phyloP scores from a whole-genome alignment of 306 rosid species.

The Hylodesmum podocarpum region DNA sequence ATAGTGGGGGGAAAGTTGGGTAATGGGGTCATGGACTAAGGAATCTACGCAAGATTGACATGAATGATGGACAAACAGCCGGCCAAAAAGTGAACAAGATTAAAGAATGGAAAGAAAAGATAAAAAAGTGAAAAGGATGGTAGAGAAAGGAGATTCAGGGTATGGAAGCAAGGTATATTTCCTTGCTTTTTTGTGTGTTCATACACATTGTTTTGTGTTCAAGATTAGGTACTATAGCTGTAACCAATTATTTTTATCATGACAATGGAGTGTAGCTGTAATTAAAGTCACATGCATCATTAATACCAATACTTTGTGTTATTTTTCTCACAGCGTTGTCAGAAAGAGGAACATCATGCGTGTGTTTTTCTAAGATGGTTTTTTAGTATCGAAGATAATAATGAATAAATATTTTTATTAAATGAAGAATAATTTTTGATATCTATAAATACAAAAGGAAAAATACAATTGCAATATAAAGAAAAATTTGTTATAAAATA shows the following conservation, averaged over 20 bases:
- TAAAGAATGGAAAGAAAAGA: constrained; percentile 15
- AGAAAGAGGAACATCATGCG: constrained; percentile 10
- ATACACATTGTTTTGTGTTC: constrained; percentile 36
- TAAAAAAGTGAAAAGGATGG: constrained; percentile 29
- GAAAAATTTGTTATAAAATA: too few relatives aligned
- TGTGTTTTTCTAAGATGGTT: too few relatives aligned
- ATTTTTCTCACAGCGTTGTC: constrained; percentile 13
- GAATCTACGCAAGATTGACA: constrained; percentile 62
- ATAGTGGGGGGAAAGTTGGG: constrained; percentile 39
- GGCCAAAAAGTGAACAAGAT: constrained; percentile 67
- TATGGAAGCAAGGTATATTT: constrained; percentile 66
- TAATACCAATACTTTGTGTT: background rate
- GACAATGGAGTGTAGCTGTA: constrained; percentile 29
- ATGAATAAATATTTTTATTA: too few relatives aligned
- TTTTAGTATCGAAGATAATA: too few relatives aligned
- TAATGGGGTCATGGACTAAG: constrained; percentile 43
- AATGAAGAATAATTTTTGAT: too few relatives aligned
- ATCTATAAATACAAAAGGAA: too few relatives aligned
- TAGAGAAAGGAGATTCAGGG: constrained; percentile 37
- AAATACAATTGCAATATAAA: too few relatives aligned
- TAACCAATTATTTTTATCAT: background rate
- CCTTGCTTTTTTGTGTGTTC: constrained; percentile 38
- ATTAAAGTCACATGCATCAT: constrained; percentile 4
- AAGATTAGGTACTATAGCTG: constrained; percentile 36
- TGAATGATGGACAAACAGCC: constrained; percentile 47